phyloP scores from a whole-genome alignment of 768 basidiomycete species.

The Crassisporium funariophilum region DNA sequence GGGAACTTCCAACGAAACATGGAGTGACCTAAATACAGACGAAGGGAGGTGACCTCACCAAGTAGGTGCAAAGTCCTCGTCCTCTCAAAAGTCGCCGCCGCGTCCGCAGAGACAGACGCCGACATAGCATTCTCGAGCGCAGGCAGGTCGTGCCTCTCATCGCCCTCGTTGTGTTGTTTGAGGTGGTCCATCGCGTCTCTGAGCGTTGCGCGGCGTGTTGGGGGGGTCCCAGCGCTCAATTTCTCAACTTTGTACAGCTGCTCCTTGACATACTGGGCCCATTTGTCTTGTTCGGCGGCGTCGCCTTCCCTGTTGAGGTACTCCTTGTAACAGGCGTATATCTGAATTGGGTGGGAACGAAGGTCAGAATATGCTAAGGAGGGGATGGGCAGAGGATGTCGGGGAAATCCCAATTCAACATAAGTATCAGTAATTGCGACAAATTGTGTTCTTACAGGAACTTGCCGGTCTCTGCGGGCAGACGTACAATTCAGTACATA shows the following conservation, averaged over 20 bases:
- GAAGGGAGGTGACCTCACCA: no score
- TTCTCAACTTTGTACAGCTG: constrained; percentile 50
- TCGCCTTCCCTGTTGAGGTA: constrained; percentile 46
- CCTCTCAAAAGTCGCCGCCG: constrained; percentile 48
- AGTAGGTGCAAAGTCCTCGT: constrained; percentile 66
- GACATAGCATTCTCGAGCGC: constrained; percentile 51
- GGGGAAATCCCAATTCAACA: no score
- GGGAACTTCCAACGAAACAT: no score
- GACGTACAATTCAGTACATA: no score
- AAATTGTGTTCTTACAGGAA: no score
- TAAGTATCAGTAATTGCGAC: no score
- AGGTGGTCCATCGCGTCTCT: constrained; percentile 49
- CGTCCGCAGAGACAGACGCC: constrained; percentile 41
- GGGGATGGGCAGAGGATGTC: no score
- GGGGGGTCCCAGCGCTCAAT: constrained; percentile 38
- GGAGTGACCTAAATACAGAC: no score
- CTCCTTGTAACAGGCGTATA: constrained; percentile 57
- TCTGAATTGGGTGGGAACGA: constrained; percentile 45
- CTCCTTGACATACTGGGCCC: constrained; percentile 46
- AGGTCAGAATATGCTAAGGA: neutral
- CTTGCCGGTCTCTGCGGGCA: no score
- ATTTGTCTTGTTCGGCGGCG: constrained; percentile 48
- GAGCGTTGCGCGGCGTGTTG: constrained; percentile 46
- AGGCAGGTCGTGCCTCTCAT: constrained; percentile 61
- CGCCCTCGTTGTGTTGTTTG: constrained; percentile 55